Evolutionary conservation across 192 early-diverging fungal species (phyloP).

Genomic region (Linnemannia zychae): DNA sequence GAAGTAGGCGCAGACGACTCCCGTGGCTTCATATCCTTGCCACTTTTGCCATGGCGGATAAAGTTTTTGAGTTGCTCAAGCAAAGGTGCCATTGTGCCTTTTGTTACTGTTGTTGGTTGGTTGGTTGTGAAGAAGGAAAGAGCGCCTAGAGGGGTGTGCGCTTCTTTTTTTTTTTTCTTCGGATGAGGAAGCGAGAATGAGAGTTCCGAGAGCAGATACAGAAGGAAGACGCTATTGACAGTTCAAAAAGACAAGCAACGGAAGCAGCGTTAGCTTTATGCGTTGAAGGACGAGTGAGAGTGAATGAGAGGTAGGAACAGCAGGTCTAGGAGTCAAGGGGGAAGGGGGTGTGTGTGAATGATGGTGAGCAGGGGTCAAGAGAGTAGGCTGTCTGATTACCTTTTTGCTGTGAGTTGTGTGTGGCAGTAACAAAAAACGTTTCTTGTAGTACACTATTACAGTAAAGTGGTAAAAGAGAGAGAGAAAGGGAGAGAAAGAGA

Average conservation of each 20-base stretch:
- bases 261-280: not conserved
- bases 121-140: not conserved
- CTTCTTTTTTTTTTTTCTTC: not conserved
- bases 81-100: conserved; percentile 43
- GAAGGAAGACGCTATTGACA: not conserved
- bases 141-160: not conserved
- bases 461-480: no score
- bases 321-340: not conserved
- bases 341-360: no score
- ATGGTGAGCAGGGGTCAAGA: not conserved
- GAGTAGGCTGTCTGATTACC: no score
- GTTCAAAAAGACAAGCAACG: not conserved
- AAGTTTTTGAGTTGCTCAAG: conserved; percentile 65
- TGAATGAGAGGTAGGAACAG: not conserved
- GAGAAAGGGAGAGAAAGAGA: no score
- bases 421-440: no score
- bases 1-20: conserved; percentile 28
- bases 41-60: conserved; percentile 62
- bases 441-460: no score
- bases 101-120: not conserved
- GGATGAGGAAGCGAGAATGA: not conserved
- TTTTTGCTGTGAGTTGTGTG: not conserved
- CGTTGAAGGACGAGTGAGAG: not conserved
- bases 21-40: conserved; percentile 45
- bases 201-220: not conserved